Evolutionary conservation across 129 eudicot genomes (phyloP).

Genomic region (Kitagawia praeruptora): DNA sequence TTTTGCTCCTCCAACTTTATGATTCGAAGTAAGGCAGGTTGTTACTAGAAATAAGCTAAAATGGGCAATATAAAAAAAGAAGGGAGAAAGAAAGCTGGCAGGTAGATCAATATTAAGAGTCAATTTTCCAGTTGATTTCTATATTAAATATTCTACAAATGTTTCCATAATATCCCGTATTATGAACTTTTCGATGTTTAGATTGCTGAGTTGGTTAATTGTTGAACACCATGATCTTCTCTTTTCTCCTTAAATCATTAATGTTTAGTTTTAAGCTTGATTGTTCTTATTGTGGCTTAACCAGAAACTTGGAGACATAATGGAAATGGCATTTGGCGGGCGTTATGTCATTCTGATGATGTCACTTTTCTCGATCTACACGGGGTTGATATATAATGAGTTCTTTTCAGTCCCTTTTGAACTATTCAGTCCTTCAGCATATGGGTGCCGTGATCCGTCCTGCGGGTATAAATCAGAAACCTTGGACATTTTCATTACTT

Average conservation of each 20-base stretch:
- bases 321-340: conserved; percentile 95
- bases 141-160: neutral
- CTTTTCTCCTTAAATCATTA: neutral
- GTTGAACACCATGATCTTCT: neutral
- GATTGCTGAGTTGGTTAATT: neutral
- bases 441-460: conserved; percentile 78
- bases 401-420: conserved; percentile 92
- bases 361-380: conserved; percentile 91
- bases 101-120: neutral
- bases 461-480: conserved; percentile 55
- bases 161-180: neutral
- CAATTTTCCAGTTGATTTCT: neutral
- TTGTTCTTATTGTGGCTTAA: conserved; percentile 10
- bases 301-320: conserved; percentile 98
- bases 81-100: neutral
- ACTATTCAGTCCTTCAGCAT: conserved; percentile 80
- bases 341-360: conserved; percentile 91
- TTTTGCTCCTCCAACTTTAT: neutral
- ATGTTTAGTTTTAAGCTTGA: conserved; percentile 13
- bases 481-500: neutral
- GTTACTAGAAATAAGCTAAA: neutral
- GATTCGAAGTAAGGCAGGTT: neutral
- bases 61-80: neutral
- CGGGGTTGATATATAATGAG: conserved; percentile 90
- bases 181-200: neutral